Base-by-base conservation (phyloP, 257 asterid species). In the Marsdenia floribunda region DNA sequence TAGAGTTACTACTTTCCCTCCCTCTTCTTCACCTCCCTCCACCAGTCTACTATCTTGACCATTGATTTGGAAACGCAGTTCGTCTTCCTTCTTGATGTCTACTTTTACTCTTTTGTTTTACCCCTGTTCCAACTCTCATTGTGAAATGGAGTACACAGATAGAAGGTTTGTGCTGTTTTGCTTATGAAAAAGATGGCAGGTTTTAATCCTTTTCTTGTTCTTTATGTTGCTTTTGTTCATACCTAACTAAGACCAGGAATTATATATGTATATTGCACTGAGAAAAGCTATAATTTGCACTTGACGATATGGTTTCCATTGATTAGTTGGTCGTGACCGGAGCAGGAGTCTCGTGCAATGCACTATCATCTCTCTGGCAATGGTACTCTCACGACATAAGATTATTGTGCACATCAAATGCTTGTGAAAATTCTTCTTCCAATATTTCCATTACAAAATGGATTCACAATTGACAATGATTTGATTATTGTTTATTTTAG, bases 1-100 rank as follows among this genome's bases (percentile, higher is more conserved):
- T n/a, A n/a, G n/a, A n/a, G n/a, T n/a, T n/a, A n/a, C n/a, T n/a
- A n/a, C n/a, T n/a, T n/a, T n/a, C n/a, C n/a, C n/a, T n/a, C n/a
- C 33, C 33, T 29, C 0, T 29, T 10, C 40, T 14, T 14, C 65
- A 49, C 7, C 16, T 26, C 40, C 60, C 29, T 19, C 71, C 58
- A 3, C 55, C 24, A 7, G 4, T 16, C 1, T 44, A 44, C 12
- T 11, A 6, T 11, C 59, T 53, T 5, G 54, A 21, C 22, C 4
- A 6, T 66, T 37, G 46, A 35, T 66, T 69, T 46, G 58, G 14
- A 26, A 11, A 7, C 11, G 40, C 42, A 24, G 14, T n/a, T 21
- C 22, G 22, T 49, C 21, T 18, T 53, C 10, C 21, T 42, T n/a
- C 3, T 19, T 54, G 74, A 88, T 91, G 96, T 81, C 87, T 67